Base-by-base conservation (phyloP, 305 asterid genomes). In the Caryopteris hybrid region DNA sequence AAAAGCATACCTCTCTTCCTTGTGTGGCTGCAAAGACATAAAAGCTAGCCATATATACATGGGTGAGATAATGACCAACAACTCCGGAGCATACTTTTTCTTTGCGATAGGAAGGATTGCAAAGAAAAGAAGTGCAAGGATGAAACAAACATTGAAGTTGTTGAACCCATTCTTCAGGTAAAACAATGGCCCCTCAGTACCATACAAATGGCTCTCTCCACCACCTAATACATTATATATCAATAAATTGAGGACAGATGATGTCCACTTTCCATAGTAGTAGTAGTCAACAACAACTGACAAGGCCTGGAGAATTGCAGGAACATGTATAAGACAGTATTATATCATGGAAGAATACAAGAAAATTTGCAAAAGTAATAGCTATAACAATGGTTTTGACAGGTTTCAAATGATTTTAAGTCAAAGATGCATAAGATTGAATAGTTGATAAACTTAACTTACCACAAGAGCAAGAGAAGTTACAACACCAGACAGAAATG, bases 1-100 rank as follows among this genome's bases (percentile, higher is more conserved):
- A 21, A 31, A 23, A 25, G 45, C 71, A n/a, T 68, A 91, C 96
- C 99, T 91, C 82, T 94, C 99, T 83, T 94, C 97, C 78, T 94
- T 91, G 88, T 91, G 99, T 16, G 97, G 93, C 85, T 89, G 97
- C 82, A 94, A 76, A 57, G 99, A 94, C 99, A 94, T 94, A 80
- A 94, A 94, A 76, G 88, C 89, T 43, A 89, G 83, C 99, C 98
- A 94, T 70, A 91, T 81, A 72, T 94, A 91, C 71, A 94, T 56
- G 74, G 98, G 97, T 38, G 96, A 91, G 70, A 94, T 63, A 80
- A 89, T 71, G 63, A 89, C 81, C 79, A 94, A 73, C 80, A 94
- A 79, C 42, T 91, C 98, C 10, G 94, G 96, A 59, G 76, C 80
- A 70, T 87, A 89, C 83, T 89, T 91, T 78, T 84, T 87, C 87